A percentile compares a stretch with the other conserved stretches of the same genome.
Conservation (phyloP, 345 rosid genomes). For the Eutrema japonicum region DNA sequence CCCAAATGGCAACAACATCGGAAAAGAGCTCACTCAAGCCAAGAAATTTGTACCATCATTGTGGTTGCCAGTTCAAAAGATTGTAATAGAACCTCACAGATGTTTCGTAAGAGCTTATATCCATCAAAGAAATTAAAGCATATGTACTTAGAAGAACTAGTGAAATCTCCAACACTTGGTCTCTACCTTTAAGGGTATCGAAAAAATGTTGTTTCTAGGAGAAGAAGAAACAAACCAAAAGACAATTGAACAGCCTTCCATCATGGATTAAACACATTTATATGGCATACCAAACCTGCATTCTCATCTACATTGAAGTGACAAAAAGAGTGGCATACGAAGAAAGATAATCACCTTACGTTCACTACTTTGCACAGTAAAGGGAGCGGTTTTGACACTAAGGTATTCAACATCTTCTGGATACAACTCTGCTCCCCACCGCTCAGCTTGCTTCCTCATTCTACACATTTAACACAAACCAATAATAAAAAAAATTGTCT, state of each 20-base stretch:
- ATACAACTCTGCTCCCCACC: constrained; percentile 95
- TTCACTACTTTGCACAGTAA: constrained; percentile 78
- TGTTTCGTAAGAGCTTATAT: neutral
- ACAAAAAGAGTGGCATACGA: neutral
- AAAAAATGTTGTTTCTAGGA: neutral
- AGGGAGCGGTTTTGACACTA: constrained; percentile 70
- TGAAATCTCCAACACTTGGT: neutral
- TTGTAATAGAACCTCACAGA: neutral
- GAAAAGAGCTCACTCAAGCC: constrained; percentile 4
- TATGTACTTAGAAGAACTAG: neutral
- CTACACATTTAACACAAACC: constrained; percentile 47
- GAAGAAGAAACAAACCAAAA: neutral
- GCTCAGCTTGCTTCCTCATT: constrained; percentile 95
- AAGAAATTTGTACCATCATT: neutral
- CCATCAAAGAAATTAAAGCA: constrained; percentile 8
- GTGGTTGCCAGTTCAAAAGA: neutral
- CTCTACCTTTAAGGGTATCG: neutral
- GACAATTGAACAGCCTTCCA: neutral
- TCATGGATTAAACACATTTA: neutral
- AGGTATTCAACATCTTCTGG: constrained; percentile 92
- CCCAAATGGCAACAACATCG: constrained; percentile 1
- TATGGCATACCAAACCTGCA: constrained; percentile 4
- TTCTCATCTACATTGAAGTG: constrained; percentile 5
- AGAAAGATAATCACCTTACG: constrained; percentile 72
- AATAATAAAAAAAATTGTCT: neutral